Conservation (phyloP, 148 eudicot species). For the Rhododendron ferrugineum region DNA sequence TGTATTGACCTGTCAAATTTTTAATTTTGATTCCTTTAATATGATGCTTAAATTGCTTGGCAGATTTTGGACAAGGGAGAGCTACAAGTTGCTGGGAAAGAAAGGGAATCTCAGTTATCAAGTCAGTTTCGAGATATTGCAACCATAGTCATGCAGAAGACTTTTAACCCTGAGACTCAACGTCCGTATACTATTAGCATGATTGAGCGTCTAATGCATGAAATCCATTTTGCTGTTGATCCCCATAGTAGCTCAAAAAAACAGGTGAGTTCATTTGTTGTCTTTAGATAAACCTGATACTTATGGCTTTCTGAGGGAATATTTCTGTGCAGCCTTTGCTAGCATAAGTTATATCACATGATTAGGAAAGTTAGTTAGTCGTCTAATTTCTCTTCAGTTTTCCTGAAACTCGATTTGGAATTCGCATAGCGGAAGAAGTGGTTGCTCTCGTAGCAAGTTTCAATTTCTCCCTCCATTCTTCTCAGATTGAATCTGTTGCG, state of each 20-base stretch:
- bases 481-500: neutral
- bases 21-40: neutral
- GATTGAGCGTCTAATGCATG: conserved; percentile 99
- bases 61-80: conserved; percentile 99
- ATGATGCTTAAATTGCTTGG: conserved; percentile 2
- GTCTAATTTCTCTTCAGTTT: neutral
- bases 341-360: neutral
- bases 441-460: neutral
- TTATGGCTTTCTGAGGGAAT: neutral
- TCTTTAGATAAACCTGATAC: neutral
- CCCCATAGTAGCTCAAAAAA: conserved; percentile 88
- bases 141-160: conserved; percentile 47
- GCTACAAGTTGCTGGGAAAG: conserved; percentile 98
- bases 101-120: conserved; percentile 92
- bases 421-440: neutral
- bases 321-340: neutral
- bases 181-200: conserved; percentile 92
- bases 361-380: neutral
- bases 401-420: neutral
- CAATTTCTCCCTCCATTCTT: neutral
- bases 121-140: conserved; percentile 97
- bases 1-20: neutral
- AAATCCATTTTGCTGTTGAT: conserved; percentile 94
- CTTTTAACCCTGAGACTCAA: conserved; percentile 5
- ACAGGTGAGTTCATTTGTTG: conserved; percentile 43